Evolutionary conservation across 106 monocot genomes (phyloP).

Genomic region (Triglochin maritima): DNA sequence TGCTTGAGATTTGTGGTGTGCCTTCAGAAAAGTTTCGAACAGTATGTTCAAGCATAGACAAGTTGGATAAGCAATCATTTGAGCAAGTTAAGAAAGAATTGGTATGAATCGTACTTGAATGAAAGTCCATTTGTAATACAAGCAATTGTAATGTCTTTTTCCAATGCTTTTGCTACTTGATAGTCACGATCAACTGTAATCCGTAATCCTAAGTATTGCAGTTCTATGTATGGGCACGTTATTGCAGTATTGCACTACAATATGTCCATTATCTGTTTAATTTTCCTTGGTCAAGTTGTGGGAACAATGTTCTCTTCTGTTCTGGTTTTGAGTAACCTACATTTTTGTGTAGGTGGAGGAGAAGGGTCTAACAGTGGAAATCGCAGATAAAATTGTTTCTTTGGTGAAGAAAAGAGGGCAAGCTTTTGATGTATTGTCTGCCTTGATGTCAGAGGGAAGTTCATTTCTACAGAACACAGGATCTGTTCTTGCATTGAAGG

Average conservation of each 20-base stretch:
- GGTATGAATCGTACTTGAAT: slow-evolving; percentile 27
- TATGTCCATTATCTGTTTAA: too few species aligned
- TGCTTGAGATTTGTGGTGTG: slow-evolving; percentile 97
- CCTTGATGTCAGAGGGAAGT: slow-evolving; percentile 52
- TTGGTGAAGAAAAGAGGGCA: slow-evolving; percentile 80
- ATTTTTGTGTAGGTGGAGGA: slow-evolving; percentile 66
- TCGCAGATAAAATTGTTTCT: slow-evolving; percentile 70
- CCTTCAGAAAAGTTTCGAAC: slow-evolving; percentile 92
- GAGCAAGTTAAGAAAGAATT: slow-evolving; percentile 91
- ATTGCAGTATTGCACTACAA: too few species aligned
- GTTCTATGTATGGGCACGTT: too few species aligned
- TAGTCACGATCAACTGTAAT: too few species aligned
- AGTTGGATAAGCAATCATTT: slow-evolving; percentile 91
- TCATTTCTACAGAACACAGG: slow-evolving; percentile 47
- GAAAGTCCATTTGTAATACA: not conserved
- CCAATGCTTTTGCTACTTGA: too few species aligned
- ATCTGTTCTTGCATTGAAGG: slow-evolving; percentile 57
- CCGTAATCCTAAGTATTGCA: too few species aligned
- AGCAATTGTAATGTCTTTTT: too few species aligned
- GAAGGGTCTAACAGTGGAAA: slow-evolving; percentile 69
- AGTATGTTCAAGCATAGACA: slow-evolving; percentile 98
- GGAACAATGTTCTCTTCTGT: not conserved
- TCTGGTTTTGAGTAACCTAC: not conserved
- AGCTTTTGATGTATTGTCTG: slow-evolving; percentile 61
- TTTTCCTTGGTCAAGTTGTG: not conserved